Evolutionary conservation across 2,329 filamentous ascomycete species (phyloP), one percentile per base, ranked within the genome.

Genomic region (Blastomyces gilchristii): DNA sequence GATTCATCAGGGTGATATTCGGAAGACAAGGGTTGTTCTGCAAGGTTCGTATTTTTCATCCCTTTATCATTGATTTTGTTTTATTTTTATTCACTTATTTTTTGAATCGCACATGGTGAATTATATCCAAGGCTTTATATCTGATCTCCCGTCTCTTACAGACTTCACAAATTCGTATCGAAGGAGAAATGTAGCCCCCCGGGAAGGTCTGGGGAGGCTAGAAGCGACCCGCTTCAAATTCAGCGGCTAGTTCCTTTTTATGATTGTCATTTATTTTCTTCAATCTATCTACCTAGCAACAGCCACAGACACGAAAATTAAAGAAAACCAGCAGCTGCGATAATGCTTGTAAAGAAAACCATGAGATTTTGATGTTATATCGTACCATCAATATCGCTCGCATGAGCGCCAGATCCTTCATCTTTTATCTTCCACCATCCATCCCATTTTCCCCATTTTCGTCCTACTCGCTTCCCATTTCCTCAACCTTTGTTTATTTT

Each of bases 111-210:
- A 39, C 37, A 12, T 12, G 37, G 37, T 39, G 37, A 39, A 45
- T 45, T 18, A 45, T 45, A 18, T 45, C 43, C 8, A 11, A 45
- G 2, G 43, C 4, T 45, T 45, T 45, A 45, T 49, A 37, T 11
- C 50, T 49, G 16, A 58, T 62, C 67, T 63, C 56, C 16, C 9
- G 31, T 8, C n/a, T 25, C 43, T 7, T 49, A 14, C 63, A 78
- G 95, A 99, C 76, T 99, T 99, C 73, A 97, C 94, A 31, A 96
- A 93, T 73, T 90, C 87, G 39, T 99, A 99, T 75, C 86, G 95
- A 60, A 83, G 95, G 72, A 84, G 95, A 66, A 97, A 99, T 71
- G 90, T 99, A 57, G 93, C 94, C n/a, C 94, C 94, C 7, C 81
- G 93, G 65, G 93, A 97, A 73, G 93, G 93, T 0, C 80, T 97